phyloP scores from a whole-genome alignment of 768 basidiomycete genomes.

The Russula abietina region DNA sequence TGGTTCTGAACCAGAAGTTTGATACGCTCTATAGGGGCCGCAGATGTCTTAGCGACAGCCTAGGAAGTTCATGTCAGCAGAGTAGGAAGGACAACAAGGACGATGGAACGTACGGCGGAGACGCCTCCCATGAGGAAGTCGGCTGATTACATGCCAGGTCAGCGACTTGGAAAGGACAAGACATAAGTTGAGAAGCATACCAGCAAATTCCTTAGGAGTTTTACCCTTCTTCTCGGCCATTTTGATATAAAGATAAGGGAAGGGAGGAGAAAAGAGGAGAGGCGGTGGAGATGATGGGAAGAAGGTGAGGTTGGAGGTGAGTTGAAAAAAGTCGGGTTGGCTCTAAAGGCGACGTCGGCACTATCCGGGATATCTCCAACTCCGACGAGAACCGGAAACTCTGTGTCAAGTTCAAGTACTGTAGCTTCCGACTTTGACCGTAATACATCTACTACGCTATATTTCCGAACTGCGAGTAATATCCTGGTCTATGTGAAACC shows the following conservation, averaged over 20 bases:
- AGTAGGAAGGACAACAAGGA: neutral
- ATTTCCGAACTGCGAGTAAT: conserved; percentile 18
- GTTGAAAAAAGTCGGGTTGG: conserved; percentile 40
- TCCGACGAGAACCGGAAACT: conserved; percentile 25
- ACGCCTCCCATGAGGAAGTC: conserved; percentile 98
- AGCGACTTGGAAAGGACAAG: conserved; percentile 27
- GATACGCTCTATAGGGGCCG: conserved; percentile 99
- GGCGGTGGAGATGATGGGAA: conserved; percentile 40
- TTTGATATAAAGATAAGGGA: conserved; percentile 40
- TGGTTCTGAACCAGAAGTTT: conserved; percentile 98
- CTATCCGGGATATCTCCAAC: conserved; percentile 30
- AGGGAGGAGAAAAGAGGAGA: conserved; percentile 45
- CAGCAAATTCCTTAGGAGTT: conserved; percentile 84
- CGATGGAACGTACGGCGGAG: conserved; percentile 59
- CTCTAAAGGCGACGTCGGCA: conserved; percentile 36
- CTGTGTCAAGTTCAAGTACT: neutral
- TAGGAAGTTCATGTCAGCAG: conserved; percentile 31
- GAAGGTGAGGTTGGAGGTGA: conserved; percentile 35
- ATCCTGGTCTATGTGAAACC: conserved; percentile 19
- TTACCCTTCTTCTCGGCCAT: conserved; percentile 91
- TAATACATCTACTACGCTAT: conserved; percentile 9
- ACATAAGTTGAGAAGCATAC: conserved; percentile 39
- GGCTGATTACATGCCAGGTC: conserved; percentile 43
- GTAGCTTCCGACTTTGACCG: neutral
- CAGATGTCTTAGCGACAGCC: conserved; percentile 98